These are phyloP conservation scores for Aspergillus novoparasiticus DNA, from an alignment of 2,329 filamentous ascomycete species.

Conservation along the genomic window DNA sequence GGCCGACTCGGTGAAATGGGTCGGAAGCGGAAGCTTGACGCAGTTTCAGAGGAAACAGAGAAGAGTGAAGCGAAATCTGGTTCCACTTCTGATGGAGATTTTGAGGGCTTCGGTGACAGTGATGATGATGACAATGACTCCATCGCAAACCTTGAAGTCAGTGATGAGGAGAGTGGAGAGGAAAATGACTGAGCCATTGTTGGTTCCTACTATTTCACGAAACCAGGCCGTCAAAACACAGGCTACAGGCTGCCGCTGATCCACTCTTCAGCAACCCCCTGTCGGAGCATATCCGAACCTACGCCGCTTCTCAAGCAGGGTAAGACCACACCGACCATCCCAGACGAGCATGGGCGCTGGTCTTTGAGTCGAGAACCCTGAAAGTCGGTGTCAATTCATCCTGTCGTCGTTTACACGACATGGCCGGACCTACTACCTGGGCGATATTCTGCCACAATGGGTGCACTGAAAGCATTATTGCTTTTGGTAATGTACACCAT, in stretches of 20 bases:
- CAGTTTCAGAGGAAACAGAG: conserved; percentile 37
- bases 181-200: conserved; percentile 41
- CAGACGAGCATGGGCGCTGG: conserved; percentile 3
- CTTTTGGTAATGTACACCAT: conserved; percentile 8
- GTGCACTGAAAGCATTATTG: conserved; percentile 10
- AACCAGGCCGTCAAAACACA: neutral
- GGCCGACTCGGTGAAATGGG: conserved; percentile 83
- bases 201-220: neutral
- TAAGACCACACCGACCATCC: conserved; percentile 2
- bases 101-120: conserved; percentile 42
- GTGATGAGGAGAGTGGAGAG: conserved; percentile 45
- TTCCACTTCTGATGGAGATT: conserved; percentile 34
- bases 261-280: neutral
- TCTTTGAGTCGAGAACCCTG: conserved; percentile 11
- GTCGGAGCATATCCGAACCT: neutral
- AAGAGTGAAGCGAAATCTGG: conserved; percentile 39
- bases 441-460: conserved; percentile 7
- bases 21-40: conserved; percentile 73
- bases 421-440: conserved; percentile 16
- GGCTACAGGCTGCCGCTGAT: neutral
- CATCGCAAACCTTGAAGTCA: conserved; percentile 47
- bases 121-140: conserved; percentile 44
- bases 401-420: conserved; percentile 17
- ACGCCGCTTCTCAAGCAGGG: conserved; percentile 6
- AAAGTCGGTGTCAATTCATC: conserved; percentile 7